Base-by-base conservation (phyloP, 257 asterid species). In the Thymus quinquecostatus region DNA sequence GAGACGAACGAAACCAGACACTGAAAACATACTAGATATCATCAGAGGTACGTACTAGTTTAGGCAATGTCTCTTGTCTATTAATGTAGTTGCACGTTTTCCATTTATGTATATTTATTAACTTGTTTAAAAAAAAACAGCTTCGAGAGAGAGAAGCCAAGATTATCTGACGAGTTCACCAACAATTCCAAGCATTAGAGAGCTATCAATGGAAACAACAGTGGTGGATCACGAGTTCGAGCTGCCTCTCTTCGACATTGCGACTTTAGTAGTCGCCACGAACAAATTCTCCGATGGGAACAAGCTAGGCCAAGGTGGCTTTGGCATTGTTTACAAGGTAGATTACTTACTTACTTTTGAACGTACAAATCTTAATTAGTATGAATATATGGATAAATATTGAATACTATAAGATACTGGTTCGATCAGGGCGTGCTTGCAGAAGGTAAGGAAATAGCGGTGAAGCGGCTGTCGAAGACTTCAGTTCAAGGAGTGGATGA, bases 241-340 rank as follows among this genome's bases (percentile, higher is more conserved):
- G 71, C 80, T 93, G 33, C 98, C 98, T 0, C 49, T 91, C 10
- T 79, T 71, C 48, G 96, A 91, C 70, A 72, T 88, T 44, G 34
- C 55, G 5, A 79, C 89, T 69, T 69, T 93, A 2, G 71, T 77
- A 29, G 40, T 73, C 33, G 93, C 96, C 38, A 93, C 98, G 0
- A 64, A 85, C 13, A 76, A 85, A 32, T 93, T 93, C 49, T 82
- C 87, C 1, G 87, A 81, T 44, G 77, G 44, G 7, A 89, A 92
- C 38, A 89, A 83, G 82, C 82, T 92, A 2, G 98, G 98, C 5
- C 87, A 87, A 78, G 98, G 98, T n/a, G 96, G 98, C 29, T 92
- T 89, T 68, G 98, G 98, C 51, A 66, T 65, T 59, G 98, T 92
- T 72, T 92, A 92, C 80, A 92, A 85, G 96, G 97, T 92, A 63